Conservation (phyloP, 2,329 filamentous ascomycete species). For the Apiospora phragmitis region DNA sequence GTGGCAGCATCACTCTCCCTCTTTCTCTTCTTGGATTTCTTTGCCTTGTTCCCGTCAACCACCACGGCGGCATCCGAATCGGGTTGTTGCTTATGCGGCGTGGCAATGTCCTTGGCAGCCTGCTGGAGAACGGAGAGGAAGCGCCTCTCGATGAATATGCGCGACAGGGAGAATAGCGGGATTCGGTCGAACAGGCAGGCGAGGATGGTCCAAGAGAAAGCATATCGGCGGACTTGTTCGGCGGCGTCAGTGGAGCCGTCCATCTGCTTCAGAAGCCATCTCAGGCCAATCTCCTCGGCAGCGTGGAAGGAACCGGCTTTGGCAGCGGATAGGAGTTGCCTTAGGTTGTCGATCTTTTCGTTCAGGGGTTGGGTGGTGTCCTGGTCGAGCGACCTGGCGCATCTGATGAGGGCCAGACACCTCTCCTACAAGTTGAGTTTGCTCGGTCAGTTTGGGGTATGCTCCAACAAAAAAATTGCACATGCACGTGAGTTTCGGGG, state of each 20-base stretch:
- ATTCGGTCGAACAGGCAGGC: constrained; percentile 63
- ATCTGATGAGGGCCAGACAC: constrained; percentile 47
- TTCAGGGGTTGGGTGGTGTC: constrained; percentile 43
- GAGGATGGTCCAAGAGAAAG: constrained; percentile 63
- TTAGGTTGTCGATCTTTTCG: constrained; percentile 50
- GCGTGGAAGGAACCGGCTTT: constrained; percentile 48
- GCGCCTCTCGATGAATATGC: constrained; percentile 68
- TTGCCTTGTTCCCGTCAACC: constrained; percentile 27
- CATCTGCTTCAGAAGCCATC: constrained; percentile 66
- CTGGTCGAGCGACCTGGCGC: constrained; percentile 57
- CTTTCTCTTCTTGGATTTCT: constrained; percentile 41
- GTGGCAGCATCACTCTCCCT: constrained; percentile 46
- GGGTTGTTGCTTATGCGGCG: constrained; percentile 22
- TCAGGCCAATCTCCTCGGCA: constrained; percentile 57
- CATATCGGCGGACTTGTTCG: constrained; percentile 56
- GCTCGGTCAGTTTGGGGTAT: neutral
- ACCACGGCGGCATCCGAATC: neutral
- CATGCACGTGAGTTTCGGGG: neutral
- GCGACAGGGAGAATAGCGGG: constrained; percentile 68
- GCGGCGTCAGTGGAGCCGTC: constrained; percentile 45
- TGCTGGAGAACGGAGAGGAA: constrained; percentile 68
- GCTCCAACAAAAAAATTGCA: neutral
- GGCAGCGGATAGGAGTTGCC: constrained; percentile 47
- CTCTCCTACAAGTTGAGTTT: constrained; percentile 22
- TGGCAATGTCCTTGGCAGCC: constrained; percentile 60